Conservation (phyloP, 177 flowering plant species). For the Tripterygium wilfordii region DNA sequence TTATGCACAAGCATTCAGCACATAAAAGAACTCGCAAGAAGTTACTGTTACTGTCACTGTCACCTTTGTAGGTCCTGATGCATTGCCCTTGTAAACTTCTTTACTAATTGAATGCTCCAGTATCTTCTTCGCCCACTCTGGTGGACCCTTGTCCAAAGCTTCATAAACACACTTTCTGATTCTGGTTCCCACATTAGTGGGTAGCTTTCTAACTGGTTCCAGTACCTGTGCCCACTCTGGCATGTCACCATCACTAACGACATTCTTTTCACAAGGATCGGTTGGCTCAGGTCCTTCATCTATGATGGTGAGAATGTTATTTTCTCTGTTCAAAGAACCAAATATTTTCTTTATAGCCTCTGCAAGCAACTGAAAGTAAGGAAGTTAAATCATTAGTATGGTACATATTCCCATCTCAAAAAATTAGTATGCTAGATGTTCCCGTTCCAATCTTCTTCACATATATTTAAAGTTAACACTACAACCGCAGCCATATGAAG, state of each 20-base stretch:
- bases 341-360: slow-evolving; percentile 76
- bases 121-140: slow-evolving; percentile 86
- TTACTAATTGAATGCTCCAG: slow-evolving; percentile 92
- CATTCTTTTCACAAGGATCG: slow-evolving; percentile 28
- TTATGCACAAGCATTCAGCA: not conserved
- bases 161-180: slow-evolving; percentile 87
- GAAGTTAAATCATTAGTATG: slow-evolving; percentile 17
- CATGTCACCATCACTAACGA: slow-evolving; percentile 24
- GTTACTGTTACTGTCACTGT: slow-evolving; percentile 1
- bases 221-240: slow-evolving; percentile 89
- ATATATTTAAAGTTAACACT: too few relatives aligned
- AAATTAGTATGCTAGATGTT: too few relatives aligned
- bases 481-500: too few relatives aligned
- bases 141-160: slow-evolving; percentile 74
- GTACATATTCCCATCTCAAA: too few relatives aligned
- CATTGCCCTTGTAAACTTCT: slow-evolving; percentile 96
- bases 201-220: slow-evolving; percentile 90
- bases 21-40: too few relatives aligned
- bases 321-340: slow-evolving; percentile 50
- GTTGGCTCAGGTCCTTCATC: slow-evolving; percentile 36
- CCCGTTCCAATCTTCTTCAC: too few relatives aligned
- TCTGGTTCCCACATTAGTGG: slow-evolving; percentile 97
- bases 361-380: slow-evolving; percentile 82
- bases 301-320: slow-evolving; percentile 33
- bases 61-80: slow-evolving; percentile 99